Evolutionary conservation across 192 early-diverging fungal species (phyloP), one percentile per base, ranked within the genome.

Genomic region (Coemansia furcata): DNA sequence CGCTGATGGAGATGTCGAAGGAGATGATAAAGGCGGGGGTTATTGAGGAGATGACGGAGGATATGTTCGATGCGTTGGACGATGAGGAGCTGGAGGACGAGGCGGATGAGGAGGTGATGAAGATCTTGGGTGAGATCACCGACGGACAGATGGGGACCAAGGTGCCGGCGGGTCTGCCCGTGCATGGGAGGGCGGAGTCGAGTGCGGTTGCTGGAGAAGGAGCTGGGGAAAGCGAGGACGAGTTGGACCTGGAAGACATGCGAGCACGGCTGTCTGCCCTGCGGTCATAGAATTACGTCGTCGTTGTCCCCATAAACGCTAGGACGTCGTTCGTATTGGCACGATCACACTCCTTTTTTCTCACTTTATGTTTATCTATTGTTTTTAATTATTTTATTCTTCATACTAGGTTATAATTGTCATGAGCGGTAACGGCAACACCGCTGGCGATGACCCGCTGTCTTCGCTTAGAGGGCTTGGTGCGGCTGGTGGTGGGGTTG

Each of bases 21-120:
- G 97, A 99, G 77, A 97, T 99, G 97, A 95, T 93, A 81, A 97
- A 95, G 93, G 94, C 97, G 3, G 95, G 95, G 17, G 87, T 99
- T 65, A 96, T 99, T 60, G 90, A 93, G 72, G 97, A 99, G 76
- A 98, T 97, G 94, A 87, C 97, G 50, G 85, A 90, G 62, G 95
- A 97, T 71, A 87, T 91, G 58, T 86, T 99, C 67, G 95, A 95
- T 39, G 82, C 79, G 57, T 72, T 90, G 66, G 95, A 97, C 46
- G 95, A 97, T 40, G 93, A 92, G 2, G 95, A 91, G 26, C 64
- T 96, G 40, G 96, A 98, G 66, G 95, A 95, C 50, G 97, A 95
- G 58, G 95, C 95, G 0, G 93, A 96, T 46, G 90, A 89, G 21
- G 95, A 99, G 83, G 94, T 98, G 6, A 91, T 95, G 73, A 94